Evolutionary conservation across 192 early-diverging fungal genomes (phyloP).

Genomic region (Diversispora eburnea): DNA sequence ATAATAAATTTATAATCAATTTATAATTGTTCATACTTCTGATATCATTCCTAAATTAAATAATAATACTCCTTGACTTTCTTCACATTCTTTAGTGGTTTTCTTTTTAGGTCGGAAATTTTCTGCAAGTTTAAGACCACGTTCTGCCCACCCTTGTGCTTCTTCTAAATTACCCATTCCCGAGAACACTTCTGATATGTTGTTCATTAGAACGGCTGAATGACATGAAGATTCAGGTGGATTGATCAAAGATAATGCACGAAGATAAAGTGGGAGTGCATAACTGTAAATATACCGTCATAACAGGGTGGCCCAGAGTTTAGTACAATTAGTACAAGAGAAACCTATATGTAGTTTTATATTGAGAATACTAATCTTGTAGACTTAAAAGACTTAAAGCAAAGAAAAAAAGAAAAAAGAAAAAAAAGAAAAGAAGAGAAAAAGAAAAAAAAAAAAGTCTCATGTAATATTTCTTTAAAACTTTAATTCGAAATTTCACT

Average conservation of each 20-base stretch:
- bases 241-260: conserved; percentile 43
- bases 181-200: conserved; percentile 54
- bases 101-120: conserved; percentile 36
- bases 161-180: conserved; percentile 47
- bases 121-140: conserved; percentile 45
- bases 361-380: background rate
- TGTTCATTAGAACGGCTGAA: conserved; percentile 54
- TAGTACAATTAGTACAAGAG: conserved; percentile 4
- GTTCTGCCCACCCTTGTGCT: conserved; percentile 53
- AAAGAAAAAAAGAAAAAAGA: too few relatives aligned
- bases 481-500: conserved; percentile 19
- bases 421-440: too few relatives aligned
- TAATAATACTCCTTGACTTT: conserved; percentile 50
- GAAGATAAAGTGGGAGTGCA: conserved; percentile 54
- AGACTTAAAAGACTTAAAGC: too few relatives aligned
- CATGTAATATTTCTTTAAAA: background rate
- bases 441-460: too few relatives aligned
- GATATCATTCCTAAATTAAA: conserved; percentile 57
- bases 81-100: conserved; percentile 45
- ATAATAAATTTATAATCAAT: conserved; percentile 1
- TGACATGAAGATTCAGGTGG: conserved; percentile 43
- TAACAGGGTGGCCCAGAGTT: background rate
- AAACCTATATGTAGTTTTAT: background rate
- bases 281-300: conserved; percentile 32
- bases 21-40: conserved; percentile 41